These are phyloP conservation scores for Dalbergia oliveri DNA, from an alignment of 306 rosid species.

Conservation along the genomic window DNA sequence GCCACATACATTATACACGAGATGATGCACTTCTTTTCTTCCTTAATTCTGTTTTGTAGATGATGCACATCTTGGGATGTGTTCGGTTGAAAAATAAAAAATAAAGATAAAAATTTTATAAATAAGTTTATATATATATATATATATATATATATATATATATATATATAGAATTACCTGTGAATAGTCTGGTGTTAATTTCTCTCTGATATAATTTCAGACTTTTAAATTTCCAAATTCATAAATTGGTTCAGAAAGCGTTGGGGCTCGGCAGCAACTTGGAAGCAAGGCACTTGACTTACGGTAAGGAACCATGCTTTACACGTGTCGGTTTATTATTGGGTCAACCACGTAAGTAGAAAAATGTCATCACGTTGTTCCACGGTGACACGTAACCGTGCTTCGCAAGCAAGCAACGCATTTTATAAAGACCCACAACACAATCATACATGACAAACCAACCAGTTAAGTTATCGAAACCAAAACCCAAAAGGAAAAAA, in stretches of 20 bases:
- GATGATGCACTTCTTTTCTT: background rate
- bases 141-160: too few species aligned
- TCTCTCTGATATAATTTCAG: background rate
- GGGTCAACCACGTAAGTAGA: constrained; percentile 39
- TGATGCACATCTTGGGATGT: background rate
- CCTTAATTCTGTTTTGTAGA: too few species aligned
- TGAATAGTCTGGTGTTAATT: too few species aligned
- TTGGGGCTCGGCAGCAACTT: background rate
- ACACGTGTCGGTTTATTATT: constrained; percentile 27
- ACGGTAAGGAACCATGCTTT: background rate
- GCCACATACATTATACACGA: background rate
- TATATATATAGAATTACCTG: too few species aligned
- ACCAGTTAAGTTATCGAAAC: background rate
- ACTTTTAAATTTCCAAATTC: background rate
- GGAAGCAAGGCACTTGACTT: background rate
- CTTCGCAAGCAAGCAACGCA: constrained; percentile 41
- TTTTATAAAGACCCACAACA: background rate
- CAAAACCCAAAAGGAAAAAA: background rate
- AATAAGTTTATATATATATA: too few species aligned
- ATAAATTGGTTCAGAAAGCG: background rate
- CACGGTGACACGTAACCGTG: constrained; percentile 33
- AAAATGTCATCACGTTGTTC: constrained; percentile 20
- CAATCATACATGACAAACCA: background rate
- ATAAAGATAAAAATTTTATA: too few species aligned
- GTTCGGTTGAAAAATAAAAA: too few species aligned